phyloP scores from a whole-genome alignment of 768 basidiomycete genomes.

The Panaeolus papilionaceus region DNA sequence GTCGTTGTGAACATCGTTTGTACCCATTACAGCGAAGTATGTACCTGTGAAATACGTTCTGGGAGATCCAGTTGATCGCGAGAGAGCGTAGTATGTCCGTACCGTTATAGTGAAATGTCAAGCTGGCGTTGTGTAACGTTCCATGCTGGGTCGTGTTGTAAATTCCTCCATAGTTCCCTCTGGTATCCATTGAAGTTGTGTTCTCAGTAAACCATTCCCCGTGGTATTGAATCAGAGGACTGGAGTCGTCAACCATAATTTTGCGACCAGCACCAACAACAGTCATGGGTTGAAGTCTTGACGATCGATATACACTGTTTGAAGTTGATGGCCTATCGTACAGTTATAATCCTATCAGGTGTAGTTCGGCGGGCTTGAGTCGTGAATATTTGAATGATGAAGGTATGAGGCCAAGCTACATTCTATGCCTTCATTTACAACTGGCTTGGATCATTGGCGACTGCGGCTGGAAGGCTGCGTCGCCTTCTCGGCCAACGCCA shows the following conservation, averaged over 20 bases:
- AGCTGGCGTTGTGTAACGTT: constrained; percentile 29
- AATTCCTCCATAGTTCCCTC: constrained; percentile 40
- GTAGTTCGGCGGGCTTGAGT: too few species aligned
- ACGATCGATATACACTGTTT: too few species aligned
- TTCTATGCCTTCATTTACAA: too few species aligned
- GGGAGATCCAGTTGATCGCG: not conserved
- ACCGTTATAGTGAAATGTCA: constrained; percentile 39
- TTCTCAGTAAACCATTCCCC: constrained; percentile 36
- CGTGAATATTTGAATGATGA: too few species aligned
- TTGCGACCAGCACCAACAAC: constrained; percentile 23
- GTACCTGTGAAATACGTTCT: constrained; percentile 17
- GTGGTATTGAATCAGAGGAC: constrained; percentile 35
- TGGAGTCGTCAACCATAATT: constrained; percentile 37
- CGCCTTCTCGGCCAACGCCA: too few species aligned
- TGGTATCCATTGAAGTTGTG: constrained; percentile 29
- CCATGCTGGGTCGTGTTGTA: constrained; percentile 37
- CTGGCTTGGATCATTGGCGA: too few species aligned
- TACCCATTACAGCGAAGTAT: constrained; percentile 19
- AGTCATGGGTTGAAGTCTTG: too few species aligned
- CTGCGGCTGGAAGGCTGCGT: too few species aligned
- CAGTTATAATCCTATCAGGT: too few species aligned
- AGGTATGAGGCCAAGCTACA: too few species aligned
- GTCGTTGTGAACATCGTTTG: constrained; percentile 18
- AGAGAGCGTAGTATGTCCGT: not conserved
- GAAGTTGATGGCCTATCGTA: too few species aligned